Base-by-base conservation (phyloP, 148 eudicot species). In the Polygonum aviculare region DNA sequence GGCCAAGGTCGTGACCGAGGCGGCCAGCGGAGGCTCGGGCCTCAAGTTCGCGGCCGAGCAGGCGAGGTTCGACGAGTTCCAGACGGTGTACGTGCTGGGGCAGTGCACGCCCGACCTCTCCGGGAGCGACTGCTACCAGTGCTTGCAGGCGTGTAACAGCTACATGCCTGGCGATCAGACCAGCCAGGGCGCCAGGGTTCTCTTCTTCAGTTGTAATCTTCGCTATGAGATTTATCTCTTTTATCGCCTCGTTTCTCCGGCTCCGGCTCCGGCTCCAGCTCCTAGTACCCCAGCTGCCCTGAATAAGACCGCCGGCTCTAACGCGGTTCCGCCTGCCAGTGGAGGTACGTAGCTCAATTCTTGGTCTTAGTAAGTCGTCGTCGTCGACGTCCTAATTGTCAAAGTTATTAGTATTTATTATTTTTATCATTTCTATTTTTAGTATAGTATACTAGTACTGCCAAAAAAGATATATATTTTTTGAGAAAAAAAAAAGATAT, bases 61-160 rank as follows among this genome's bases (percentile, higher is more conserved):
- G 52, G 63, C 4, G 11, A 57, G 54, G 0, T 73, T 63, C 5
- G 7, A 71, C 6, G 74, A 18, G 11, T 70, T 52, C 6, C 45
- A 16, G 31, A 50, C 35, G 38, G 5, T 84, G 31, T 77, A 77
- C 74, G 81, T 74, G 9, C 41, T 81, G 47, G 87, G 67, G 9
- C 84, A 82, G 76, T 87, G 90, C 74, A 82, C 84, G 7, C 87
- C 83, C 1, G 87, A 86, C 35, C 35, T 86, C n/a, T 73, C 84
- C 0, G 9, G 41, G 4, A 35, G n/a, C 0, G 83, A 75, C 5
- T 86, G 89, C 59, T 12, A 16, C 18, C 0, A 22, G 1, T 86
- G 89, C 74, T 57, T 84, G n/a, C 21, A 9, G 31, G 74, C 65
- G 77, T 77, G 83, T 52, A 65, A 47, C 2, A 65, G 26, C 2